Conservation (phyloP, 805 yeast species). For the Kodamaea kaohsiungensis region DNA sequence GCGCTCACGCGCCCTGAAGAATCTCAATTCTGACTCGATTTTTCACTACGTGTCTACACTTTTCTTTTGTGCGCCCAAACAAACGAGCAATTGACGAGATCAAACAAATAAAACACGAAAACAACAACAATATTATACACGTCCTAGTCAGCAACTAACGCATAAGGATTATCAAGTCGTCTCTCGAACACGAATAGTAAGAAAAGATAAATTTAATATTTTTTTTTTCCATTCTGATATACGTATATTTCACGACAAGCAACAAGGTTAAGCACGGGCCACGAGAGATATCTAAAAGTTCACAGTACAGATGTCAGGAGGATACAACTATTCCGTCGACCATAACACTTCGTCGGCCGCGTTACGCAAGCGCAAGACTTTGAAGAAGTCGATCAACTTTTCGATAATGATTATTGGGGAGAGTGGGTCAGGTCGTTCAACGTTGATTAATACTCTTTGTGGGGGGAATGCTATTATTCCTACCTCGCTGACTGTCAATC, state of each 20-base stretch:
- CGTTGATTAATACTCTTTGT: constrained; percentile 87
- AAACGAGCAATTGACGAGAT: constrained; percentile 7
- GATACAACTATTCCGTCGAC: constrained; percentile 16
- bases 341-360: constrained; percentile 39
- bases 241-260: neutral
- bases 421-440: constrained; percentile 87
- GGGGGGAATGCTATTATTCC: constrained; percentile 80
- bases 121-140: constrained; percentile 1
- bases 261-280: neutral
- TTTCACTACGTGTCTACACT: constrained; percentile 8
- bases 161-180: neutral
- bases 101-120: constrained; percentile 5
- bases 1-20: neutral
- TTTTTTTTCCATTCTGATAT: neutral
- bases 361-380: constrained; percentile 66
- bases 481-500: constrained; percentile 60
- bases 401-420: constrained; percentile 86
- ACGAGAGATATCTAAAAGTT: neutral
- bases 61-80: constrained; percentile 7
- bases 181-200: neutral
- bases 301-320: constrained; percentile 13
- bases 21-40: neutral
- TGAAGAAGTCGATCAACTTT: constrained; percentile 83
- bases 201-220: neutral
- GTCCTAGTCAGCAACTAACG: neutral